Evolutionary conservation across 2,329 filamentous ascomycete species (phyloP), one percentile per base, ranked within the genome.

Genomic region (Ustulina deusta): DNA sequence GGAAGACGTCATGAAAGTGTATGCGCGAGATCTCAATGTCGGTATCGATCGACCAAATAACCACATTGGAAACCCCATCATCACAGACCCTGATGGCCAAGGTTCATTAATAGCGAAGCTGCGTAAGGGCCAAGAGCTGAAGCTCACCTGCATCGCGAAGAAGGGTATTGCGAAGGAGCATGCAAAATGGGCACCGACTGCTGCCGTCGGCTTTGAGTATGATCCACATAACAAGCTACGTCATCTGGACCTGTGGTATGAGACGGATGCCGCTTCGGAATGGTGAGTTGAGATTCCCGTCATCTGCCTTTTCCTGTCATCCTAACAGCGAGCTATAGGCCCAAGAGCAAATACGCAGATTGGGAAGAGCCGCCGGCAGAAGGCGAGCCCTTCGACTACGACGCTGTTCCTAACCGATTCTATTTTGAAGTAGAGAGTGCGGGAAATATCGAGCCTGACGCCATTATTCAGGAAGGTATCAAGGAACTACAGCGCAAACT

Each of bases 111-210:
- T 99, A 72, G 93, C 92, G 76, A 98, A 98, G 85, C 83, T 99
- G 77, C 87, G 95, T 66, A 91, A 91, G 77, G 93, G 92, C 2
- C 96, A 99, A 82, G 94, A 97, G 80, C 83, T 99, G 68, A 91
- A 93, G 79, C 88, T 99, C 77, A 92, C 89, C 69, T 98, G 95
- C 78, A 92, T 97, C 72, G 96, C 95, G 58, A 97, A 97, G 86
- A 98, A 98, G 86, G 96, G 96, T 0, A 98, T 98, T 72, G 94
- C 95, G 42, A 99, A 99, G 85, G 96, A 99, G 80, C 96, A 99
- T 81, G 93, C 96, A 10, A 99, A 99, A 81, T 99, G 96, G 96
- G 92, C 93, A 76, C 94, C 96, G 1, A 95, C 93, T 40, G 88
- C 94, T 46, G 96, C 96, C 3, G 90, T 99, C 46, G 94, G 93